These are phyloP conservation scores for Austroboletus rostrupii DNA, from an alignment of 1,284 basidiomycete species.

Conservation along the genomic window DNA sequence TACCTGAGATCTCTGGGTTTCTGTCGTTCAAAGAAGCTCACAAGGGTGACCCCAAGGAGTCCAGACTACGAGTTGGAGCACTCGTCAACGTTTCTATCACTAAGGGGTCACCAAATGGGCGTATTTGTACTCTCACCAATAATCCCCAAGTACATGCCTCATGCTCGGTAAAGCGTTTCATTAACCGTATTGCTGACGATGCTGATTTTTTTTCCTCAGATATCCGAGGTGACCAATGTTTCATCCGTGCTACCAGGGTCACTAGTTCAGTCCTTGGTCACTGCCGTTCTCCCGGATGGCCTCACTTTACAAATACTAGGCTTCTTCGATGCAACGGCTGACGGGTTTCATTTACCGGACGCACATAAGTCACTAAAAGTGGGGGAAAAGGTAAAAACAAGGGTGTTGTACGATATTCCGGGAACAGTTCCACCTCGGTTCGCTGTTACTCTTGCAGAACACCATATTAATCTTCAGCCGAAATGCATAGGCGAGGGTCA, in stretches of 20 bases:
- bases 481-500: conserved; percentile 25
- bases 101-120: conserved; percentile 65
- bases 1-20: conserved; percentile 75
- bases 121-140: conserved; percentile 61
- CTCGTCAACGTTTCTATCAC: conserved; percentile 62
- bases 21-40: conserved; percentile 66
- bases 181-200: conserved; percentile 9
- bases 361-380: conserved; percentile 62
- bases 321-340: conserved; percentile 91
- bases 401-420: conserved; percentile 84
- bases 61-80: conserved; percentile 63
- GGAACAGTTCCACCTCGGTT: conserved; percentile 71
- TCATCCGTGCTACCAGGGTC: conserved; percentile 84
- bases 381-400: conserved; percentile 85
- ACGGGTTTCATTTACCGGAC: conserved; percentile 71
- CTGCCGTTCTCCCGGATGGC: conserved; percentile 74
- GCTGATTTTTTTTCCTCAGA: conserved; percentile 32
- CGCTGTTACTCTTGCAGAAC: conserved; percentile 73
- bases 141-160: conserved; percentile 44
- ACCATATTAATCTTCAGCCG: conserved; percentile 60
- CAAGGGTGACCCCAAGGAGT: conserved; percentile 37
- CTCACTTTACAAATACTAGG: conserved; percentile 90
- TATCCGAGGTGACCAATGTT: conserved; percentile 76
- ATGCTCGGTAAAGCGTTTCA: conserved; percentile 46
- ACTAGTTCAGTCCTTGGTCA: conserved; percentile 84